Percentiles rank a stretch among this genome's conserved stretches.
These are phyloP conservation scores for Auriscalpium vulgare DNA, from an alignment of 768 basidiomycete species.

Conservation along the genomic window DNA sequence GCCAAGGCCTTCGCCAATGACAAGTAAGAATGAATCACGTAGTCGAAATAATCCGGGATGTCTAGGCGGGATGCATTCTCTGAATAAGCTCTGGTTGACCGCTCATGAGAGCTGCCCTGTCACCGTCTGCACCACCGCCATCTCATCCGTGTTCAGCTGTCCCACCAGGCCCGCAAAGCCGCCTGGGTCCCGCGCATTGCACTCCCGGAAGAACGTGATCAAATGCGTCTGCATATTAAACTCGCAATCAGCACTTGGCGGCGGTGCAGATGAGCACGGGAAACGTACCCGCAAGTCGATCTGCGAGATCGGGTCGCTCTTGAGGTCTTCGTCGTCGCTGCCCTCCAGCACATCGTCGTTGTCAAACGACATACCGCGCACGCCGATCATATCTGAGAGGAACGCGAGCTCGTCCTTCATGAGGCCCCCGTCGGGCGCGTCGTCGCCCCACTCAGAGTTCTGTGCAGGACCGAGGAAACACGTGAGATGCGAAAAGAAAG, in stretches of 20 bases:
- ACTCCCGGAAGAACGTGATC: constrained; percentile 62
- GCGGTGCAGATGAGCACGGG: not conserved
- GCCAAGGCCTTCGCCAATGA: no score
- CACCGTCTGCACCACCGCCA: constrained; percentile 47
- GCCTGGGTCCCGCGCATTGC: constrained; percentile 51
- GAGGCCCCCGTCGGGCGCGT: constrained; percentile 56
- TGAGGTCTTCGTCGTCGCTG: constrained; percentile 80
- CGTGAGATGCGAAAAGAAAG: constrained; percentile 1
- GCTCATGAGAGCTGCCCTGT: not conserved
- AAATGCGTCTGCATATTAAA: constrained; percentile 53
- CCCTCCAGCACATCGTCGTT: constrained; percentile 70
- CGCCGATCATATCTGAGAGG: constrained; percentile 77
- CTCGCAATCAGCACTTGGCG: not conserved
- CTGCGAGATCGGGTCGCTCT: constrained; percentile 76
- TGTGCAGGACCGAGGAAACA: constrained; percentile 21
- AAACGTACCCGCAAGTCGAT: constrained; percentile 67
- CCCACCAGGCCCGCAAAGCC: constrained; percentile 58
- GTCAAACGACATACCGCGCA: constrained; percentile 64
- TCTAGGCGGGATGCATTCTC: no score
- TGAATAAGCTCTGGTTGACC: no score
- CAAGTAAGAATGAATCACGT: no score
- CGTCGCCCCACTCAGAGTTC: constrained; percentile 94
- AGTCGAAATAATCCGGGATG: no score
- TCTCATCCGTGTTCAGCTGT: constrained; percentile 65
- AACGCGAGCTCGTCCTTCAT: constrained; percentile 76